These are phyloP conservation scores for Botrytis tulipae DNA, from an alignment of 2,329 filamentous ascomycete genomes.

Conservation along the genomic window DNA sequence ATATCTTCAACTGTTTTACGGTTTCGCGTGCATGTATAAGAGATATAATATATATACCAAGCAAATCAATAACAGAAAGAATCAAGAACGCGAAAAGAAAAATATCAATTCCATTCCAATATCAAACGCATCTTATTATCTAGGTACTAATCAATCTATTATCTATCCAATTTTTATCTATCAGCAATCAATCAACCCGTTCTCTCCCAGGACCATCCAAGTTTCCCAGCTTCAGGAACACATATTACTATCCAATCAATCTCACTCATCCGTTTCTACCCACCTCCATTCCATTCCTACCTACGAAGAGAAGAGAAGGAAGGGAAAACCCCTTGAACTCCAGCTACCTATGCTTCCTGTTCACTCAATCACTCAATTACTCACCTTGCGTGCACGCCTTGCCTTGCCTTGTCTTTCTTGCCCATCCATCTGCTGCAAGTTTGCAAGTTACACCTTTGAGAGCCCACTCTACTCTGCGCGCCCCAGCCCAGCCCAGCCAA, in stretches of 20 bases:
- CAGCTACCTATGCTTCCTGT: not conserved
- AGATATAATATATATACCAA: not conserved
- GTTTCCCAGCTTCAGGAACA: conserved; percentile 9
- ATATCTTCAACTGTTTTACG: not conserved
- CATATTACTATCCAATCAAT: not conserved
- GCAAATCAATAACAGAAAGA: not conserved
- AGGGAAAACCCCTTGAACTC: not conserved
- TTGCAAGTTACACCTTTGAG: not conserved
- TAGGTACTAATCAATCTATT: not conserved
- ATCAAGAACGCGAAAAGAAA: not conserved
- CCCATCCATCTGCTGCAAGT: not conserved
- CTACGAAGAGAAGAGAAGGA: not conserved
- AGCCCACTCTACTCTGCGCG: not conserved
- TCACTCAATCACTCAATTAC: not conserved
- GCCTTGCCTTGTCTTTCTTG: not conserved
- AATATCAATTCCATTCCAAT: not conserved
- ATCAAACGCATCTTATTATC: conserved; percentile 7
- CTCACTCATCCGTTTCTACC: not conserved
- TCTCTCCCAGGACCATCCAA: not conserved
- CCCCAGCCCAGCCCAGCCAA: conserved; percentile 6
- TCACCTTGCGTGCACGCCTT: not conserved
- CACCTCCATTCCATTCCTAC: not conserved
- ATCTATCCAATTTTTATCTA: not conserved
- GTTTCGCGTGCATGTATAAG: not conserved
- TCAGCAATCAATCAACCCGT: not conserved